Base-by-base conservation (phyloP, 345 rosid genomes). In the Brassica juncea region DNA sequence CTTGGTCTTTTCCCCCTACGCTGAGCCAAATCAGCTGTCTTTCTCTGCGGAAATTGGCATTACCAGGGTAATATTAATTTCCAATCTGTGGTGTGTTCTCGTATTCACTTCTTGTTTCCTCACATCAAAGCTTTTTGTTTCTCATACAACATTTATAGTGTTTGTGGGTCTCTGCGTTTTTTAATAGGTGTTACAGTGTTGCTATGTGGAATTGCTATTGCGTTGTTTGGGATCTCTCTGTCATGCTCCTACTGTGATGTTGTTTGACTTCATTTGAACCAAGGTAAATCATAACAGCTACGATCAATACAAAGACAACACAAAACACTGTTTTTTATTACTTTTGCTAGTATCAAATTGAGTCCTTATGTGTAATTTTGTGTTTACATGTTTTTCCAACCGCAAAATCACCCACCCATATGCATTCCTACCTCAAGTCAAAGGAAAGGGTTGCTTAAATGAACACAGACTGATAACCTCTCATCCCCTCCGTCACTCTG, bases 21-120 rank as follows among this genome's bases (percentile, higher is more conserved):
- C 92, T 57, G 97, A 92, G 78, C 97, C 99, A 23, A 91, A 85
- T 86, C 95, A 88, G 81, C 71, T 94, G 79, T 97, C 97, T 0
- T 88, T 92, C 74, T 92, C 99, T 66, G 83, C 92, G 10, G 97
- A 97, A 78, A 80, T 92, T 62, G 99, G 99, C 12, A 67, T 90
- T 70, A 89, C 97, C 37, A 37, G 92, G 63, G 97, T 97, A 75
- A 67, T 4, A 30, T 3, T 94, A 19, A 16, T 94, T 94, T 73
- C 97, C 97, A 14, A 89, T 94, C 47, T 92, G 97, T 44, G 99
- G 99, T 91, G 76, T 30, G 32, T 30, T 67, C 70, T 80, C 21
- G 35, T 73, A 8, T 25, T 16, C 39, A 31, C 16, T 19, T 30
- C 58, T 8, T 9, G 39, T 37, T 34, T 49, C 19, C n/a, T 70